Base-by-base conservation (phyloP, 2,329 filamentous ascomycete species). In the Nemania bipapillata region DNA sequence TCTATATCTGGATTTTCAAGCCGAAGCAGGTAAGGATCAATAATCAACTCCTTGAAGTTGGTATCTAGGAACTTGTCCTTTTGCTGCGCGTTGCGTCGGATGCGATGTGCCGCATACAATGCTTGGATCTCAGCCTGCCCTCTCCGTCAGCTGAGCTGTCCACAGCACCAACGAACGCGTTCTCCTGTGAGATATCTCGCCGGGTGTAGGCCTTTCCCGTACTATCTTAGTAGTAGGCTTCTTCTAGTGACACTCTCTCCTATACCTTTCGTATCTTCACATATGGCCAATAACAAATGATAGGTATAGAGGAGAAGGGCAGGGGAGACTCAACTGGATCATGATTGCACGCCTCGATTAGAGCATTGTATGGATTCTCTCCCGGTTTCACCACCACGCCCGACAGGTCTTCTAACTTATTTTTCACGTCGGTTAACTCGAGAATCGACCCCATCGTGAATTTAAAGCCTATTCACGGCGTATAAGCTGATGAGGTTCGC, bases 21-120 rank as follows among this genome's bases (percentile, higher is more conserved):
- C 63, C 90, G 90, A 57, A 90, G 82, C 0, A 97, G 85, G 63
- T 93, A 90, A 1, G 90, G 88, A 76, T 98, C 95, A 59, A 95
- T 86, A 56, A 88, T 87, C 74, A 96, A 87, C 65, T 91, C 91
- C 1, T 84, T 77, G 73, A 95, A 97, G 35, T 87, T 85, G 0
- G 84, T 70, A 1, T 89, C 85, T 3, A 96, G 85, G 67, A 97
- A 90, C 74, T 91, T 93, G 11, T 85, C 86, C 72, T 86, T 90
- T 78, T 96, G 94, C 74, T 94, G 90, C 2, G 82, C 84, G 77
- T 96, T 97, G 65, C 95, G 89, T 53, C 87, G 90, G 5, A 82
- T 86, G 58, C 95, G 90, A 77, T 98, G 95, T 0, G 83, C 85
- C 11, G 86, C 83, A 79, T 97, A 98, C 49, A 89, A 86, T 6